Base-by-base conservation (phyloP, 2,329 filamentous ascomycete genomes). In the Mycosphaerella sp. region DNA sequence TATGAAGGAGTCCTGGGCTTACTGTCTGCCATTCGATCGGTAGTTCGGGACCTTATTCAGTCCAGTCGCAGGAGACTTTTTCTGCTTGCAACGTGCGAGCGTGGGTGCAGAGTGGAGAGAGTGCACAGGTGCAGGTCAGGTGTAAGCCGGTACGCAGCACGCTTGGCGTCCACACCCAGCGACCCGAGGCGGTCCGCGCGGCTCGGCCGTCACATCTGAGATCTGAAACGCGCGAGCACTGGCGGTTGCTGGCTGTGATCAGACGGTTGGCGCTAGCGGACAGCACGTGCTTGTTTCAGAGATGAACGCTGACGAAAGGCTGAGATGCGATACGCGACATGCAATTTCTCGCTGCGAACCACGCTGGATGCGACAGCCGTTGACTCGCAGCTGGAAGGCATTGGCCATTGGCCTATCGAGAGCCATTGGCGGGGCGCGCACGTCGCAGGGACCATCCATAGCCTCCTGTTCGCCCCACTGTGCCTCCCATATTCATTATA, bases 11-110 rank as follows among this genome's bases (percentile, higher is more conserved):
- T 45, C 21, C 38, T 8, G 17, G 51, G 44, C 54, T 46, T 46
- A 53, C 54, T 48, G 45, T 56, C 50, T 29, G 54, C 54, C 54
- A 56, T 56, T 26, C 47, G 41, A 11, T 34, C 10, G 32, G 5
- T 29, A 29, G 26, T 29, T 29, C 6, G 26, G 26, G 26, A 29
- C 21, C 21, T 21, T 21, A 4, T 21, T 21, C 21, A 21, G 2
- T 21, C 21, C 21, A 21, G 21, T 21, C 21, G 21, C 21, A 21
- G 21, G 21, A 29, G 26, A 29, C 26, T 6, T 6, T 29, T 29
- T 7, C 14, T 17, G 14, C 14, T 17, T 17, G 14, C 14, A 17
- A 17, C 14, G 14, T 17, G 1, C 14, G 26, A 3, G 26, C 26
- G 26, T 7, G n/a, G 8, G 32, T 38, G 47, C n/a, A 31, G 12